A percentile compares a stretch with the other conserved stretches of the same genome.
phyloP scores from a whole-genome alignment of 306 rosid genomes.

The Vigna angularis region DNA sequence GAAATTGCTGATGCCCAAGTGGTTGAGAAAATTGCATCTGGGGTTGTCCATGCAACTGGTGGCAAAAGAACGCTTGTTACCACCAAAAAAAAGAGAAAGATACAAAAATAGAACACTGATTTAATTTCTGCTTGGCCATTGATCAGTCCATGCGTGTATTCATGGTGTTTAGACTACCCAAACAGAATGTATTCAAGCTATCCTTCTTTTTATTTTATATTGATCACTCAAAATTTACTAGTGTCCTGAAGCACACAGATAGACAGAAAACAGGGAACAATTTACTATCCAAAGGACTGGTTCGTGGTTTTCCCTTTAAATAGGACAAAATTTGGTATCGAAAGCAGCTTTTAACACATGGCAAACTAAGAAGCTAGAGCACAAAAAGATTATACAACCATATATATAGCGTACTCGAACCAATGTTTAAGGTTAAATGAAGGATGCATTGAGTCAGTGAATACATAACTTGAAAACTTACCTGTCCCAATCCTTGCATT shows the following conservation, averaged over 20 bases:
- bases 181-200: background rate
- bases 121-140: constrained; percentile 7
- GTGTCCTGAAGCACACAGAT: constrained; percentile 2
- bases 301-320: background rate
- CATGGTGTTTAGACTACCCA: constrained; percentile 26
- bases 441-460: constrained; percentile 17
- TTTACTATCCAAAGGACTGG: constrained; percentile 1
- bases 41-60: constrained; percentile 86
- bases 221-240: constrained; percentile 13
- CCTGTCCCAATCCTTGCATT: constrained; percentile 93
- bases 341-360: background rate
- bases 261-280: background rate
- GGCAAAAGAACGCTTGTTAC: constrained; percentile 44
- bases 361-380: background rate
- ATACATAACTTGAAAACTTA: constrained; percentile 41
- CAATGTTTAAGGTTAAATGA: constrained; percentile 25
- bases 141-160: constrained; percentile 21
- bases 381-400: constrained; percentile 28
- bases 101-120: constrained; percentile 30
- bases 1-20: constrained; percentile 90
- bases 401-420: constrained; percentile 14
- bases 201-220: background rate
- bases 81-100: constrained; percentile 25
- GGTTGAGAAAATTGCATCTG: constrained; percentile 92
- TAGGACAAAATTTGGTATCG: background rate